phyloP scores from a whole-genome alignment of 164 flowering plant genomes.

The Dillenia turbinata region DNA sequence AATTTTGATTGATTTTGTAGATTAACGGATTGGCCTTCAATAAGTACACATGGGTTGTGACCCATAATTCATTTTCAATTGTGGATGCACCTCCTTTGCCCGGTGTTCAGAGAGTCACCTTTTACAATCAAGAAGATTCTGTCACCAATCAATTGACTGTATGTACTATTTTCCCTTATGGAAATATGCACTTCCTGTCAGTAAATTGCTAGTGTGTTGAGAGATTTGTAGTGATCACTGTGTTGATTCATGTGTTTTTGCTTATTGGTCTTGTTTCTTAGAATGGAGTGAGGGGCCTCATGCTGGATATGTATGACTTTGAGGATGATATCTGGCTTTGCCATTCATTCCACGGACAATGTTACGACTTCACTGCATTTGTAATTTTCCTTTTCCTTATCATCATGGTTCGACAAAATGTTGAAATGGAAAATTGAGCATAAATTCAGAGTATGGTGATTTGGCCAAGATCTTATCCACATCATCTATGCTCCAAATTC shows the following conservation, averaged over 20 bases:
- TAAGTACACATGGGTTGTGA: slow-evolving; percentile 91
- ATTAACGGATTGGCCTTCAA: slow-evolving; percentile 83
- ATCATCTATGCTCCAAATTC: no score
- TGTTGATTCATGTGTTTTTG: neutral
- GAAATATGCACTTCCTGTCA: neutral
- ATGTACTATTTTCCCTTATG: slow-evolving; percentile 14
- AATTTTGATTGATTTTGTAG: slow-evolving; percentile 26
- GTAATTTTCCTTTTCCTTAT: slow-evolving; percentile 35
- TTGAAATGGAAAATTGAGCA: no score
- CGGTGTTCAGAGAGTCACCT: slow-evolving; percentile 73
- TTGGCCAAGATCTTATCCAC: no score
- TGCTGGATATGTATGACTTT: slow-evolving; percentile 99
- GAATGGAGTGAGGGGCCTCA: slow-evolving; percentile 98
- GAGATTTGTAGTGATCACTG: neutral
- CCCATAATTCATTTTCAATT: slow-evolving; percentile 90
- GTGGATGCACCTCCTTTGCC: slow-evolving; percentile 66
- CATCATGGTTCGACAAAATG: no score
- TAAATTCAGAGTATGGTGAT: no score
- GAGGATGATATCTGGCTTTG: slow-evolving; percentile 95
- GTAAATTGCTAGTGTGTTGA: slow-evolving; percentile 7
- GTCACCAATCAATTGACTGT: slow-evolving; percentile 86
- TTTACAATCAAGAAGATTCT: slow-evolving; percentile 91
- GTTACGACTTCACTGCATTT: slow-evolving; percentile 96
- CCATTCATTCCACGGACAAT: slow-evolving; percentile 84
- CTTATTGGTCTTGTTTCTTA: slow-evolving; percentile 26